Evolutionary conservation across 2,329 filamentous ascomycete genomes (phyloP).

Genomic region (Thermothelomyces thermophilus): DNA sequence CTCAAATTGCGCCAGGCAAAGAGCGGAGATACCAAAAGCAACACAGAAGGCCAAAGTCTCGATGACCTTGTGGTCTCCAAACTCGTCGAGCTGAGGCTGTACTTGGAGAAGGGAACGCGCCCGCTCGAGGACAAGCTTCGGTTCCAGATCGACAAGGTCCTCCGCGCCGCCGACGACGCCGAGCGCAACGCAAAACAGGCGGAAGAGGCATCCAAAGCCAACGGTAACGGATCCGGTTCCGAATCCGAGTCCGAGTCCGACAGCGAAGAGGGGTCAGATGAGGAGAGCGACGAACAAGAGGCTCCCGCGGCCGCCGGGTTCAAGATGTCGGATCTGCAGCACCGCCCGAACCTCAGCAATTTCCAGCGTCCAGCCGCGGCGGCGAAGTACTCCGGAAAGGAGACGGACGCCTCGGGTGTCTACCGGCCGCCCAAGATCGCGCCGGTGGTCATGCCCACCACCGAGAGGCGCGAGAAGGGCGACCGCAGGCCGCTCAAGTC

Average conservation of each 20-base stretch:
- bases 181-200: slow-evolving; percentile 41
- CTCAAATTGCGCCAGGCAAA: slow-evolving; percentile 63
- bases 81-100: slow-evolving; percentile 84
- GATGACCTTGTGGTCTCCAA: slow-evolving; percentile 71
- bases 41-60: slow-evolving; percentile 38
- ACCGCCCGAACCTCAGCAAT: slow-evolving; percentile 33
- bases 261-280: slow-evolving; percentile 18
- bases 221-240: slow-evolving; percentile 21
- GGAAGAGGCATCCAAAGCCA: slow-evolving; percentile 30
- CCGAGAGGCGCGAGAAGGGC: slow-evolving; percentile 54
- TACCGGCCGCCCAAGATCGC: slow-evolving; percentile 87
- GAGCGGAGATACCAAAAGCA: slow-evolving; percentile 24
- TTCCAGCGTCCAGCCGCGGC: slow-evolving; percentile 33
- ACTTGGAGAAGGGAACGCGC: slow-evolving; percentile 84
- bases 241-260: slow-evolving; percentile 24
- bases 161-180: slow-evolving; percentile 76
- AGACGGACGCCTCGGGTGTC: slow-evolving; percentile 55
- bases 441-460: slow-evolving; percentile 73
- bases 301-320: slow-evolving; percentile 21
- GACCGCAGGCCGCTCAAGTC: slow-evolving; percentile 64
- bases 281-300: slow-evolving; percentile 31
- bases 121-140: slow-evolving; percentile 85
- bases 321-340: slow-evolving; percentile 28
- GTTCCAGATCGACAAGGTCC: slow-evolving; percentile 92
- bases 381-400: slow-evolving; percentile 26